These are phyloP conservation scores for Colletotrichum sp. DNA, from an alignment of 2,329 filamentous ascomycete species.

Conservation along the genomic window DNA sequence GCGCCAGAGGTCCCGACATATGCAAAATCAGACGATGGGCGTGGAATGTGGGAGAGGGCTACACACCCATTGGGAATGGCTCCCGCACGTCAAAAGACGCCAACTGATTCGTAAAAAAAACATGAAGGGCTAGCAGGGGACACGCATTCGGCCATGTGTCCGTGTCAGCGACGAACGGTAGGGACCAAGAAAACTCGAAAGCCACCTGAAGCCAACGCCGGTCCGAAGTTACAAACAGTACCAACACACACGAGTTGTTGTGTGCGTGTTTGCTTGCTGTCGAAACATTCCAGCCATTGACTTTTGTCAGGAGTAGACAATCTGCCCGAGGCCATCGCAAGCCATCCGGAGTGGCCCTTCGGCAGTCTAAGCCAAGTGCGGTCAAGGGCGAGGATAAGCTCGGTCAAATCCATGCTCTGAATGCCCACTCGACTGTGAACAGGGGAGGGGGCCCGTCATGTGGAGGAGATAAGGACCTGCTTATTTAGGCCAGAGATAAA, in stretches of 20 bases:
- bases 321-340: neutral
- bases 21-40: neutral
- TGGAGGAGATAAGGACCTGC: constrained; percentile 22
- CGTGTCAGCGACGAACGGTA: neutral
- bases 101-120: neutral
- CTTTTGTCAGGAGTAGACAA: neutral
- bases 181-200: neutral
- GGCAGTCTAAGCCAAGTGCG: constrained; percentile 3
- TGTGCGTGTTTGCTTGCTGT: neutral
- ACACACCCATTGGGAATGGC: neutral
- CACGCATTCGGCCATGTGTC: neutral
- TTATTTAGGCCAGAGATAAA: constrained; percentile 21
- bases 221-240: neutral
- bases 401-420: constrained; percentile 3
- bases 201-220: neutral
- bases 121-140: neutral
- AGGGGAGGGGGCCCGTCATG: neutral
- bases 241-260: neutral
- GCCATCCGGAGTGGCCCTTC: constrained; percentile 2
- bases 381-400: constrained; percentile 19
- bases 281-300: neutral
- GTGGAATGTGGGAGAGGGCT: constrained; percentile 6
- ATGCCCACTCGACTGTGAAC: neutral
- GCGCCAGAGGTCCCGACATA: neutral
- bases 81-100: neutral